Base-by-base conservation (phyloP, 2,329 filamentous ascomycete genomes). In the Corniculantispora saksenae region DNA sequence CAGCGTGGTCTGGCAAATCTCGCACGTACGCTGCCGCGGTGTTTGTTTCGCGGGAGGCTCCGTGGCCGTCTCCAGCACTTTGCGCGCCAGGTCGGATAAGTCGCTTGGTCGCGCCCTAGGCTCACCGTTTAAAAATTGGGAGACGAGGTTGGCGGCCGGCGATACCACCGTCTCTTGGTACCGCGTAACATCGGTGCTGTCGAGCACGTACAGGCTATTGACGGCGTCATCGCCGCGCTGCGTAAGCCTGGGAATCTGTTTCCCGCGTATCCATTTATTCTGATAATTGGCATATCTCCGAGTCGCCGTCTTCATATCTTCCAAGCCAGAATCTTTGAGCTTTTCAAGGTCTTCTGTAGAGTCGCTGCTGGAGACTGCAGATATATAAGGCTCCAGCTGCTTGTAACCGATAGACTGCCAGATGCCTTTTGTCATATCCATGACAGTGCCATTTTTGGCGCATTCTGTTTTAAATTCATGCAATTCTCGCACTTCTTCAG, bases 381-480 rank as follows among this genome's bases (percentile, higher is more conserved):
- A 71, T 27, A 94, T 79, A 72, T 93, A 97, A 0, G 86, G 83
- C 65, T 91, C 85, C 73, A 98, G 91, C 73, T 99, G 93, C 75
- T 96, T 97, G 78, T 93, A 97, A 1, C 95, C 95, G 67, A 99
- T 99, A 1, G 94, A 95, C 61, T 97, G 91, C 93, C 94, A 99
- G 51, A 99, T 96, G 0, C 95, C 96, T 61, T 89, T 88, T 1
- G 86, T 91, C 69, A 87, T 84, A 72, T 98, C 93, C 2, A 95
- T 78, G 0, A 76, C 69, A 1, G 81, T 76, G 0, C 87, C 89
- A 1, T 79, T 72, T 0, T 79, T 73, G 0, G 74, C 68, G 21
- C 73, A 73, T 2, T 71, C 62, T 21, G 69, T 75, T 62, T 78
- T 79, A 56, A 81, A 80, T 1, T 77, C 70, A 66, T 81, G 80